Percentiles rank a stretch among this genome's conserved stretches.
These are phyloP conservation scores for Misopates orontium DNA, from an alignment of 257 asterid species.

Conservation along the genomic window DNA sequence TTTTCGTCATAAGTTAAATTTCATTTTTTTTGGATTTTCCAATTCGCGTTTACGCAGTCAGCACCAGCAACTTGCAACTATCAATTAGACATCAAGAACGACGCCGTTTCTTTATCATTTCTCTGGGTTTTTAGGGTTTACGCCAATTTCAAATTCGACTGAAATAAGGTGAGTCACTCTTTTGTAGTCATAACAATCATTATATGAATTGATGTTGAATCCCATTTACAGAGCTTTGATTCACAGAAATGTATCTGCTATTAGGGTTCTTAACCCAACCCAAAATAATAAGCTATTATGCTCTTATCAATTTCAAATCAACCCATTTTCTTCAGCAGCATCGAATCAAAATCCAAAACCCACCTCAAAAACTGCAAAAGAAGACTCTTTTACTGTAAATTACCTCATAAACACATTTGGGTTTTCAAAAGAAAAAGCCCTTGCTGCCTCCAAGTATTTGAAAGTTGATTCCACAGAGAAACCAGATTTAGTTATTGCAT, in stretches of 20 bases:
- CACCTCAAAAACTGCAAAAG: not conserved
- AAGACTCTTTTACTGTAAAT: not conserved
- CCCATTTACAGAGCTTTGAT: slow-evolving; percentile 12
- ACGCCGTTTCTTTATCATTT: slow-evolving; percentile 7
- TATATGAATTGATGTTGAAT: slow-evolving; percentile 18
- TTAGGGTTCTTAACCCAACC: slow-evolving; percentile 11
- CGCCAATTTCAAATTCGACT: not conserved
- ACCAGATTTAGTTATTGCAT: slow-evolving; percentile 20
- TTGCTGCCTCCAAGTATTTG: slow-evolving; percentile 22
- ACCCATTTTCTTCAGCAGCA: slow-evolving; percentile 11
- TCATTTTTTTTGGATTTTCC: too few relatives aligned
- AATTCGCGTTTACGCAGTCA: too few relatives aligned
- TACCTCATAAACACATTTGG: slow-evolving; percentile 1
- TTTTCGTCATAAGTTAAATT: too few relatives aligned
- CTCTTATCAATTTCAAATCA: not conserved
- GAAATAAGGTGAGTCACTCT: not conserved
- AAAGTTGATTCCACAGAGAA: slow-evolving; percentile 18
- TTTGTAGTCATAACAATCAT: not conserved
- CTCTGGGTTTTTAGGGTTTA: not conserved
- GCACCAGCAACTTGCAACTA: too few relatives aligned
- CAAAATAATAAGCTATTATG: not conserved
- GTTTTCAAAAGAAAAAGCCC: slow-evolving; percentile 26
- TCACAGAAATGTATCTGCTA: not conserved
- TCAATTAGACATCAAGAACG: too few relatives aligned
- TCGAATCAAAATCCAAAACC: too few relatives aligned